Percentiles rank a stretch among this genome's conserved stretches.
Evolutionary conservation across 768 basidiomycete species (phyloP).

Genomic region (Pisolithus tinctorius): DNA sequence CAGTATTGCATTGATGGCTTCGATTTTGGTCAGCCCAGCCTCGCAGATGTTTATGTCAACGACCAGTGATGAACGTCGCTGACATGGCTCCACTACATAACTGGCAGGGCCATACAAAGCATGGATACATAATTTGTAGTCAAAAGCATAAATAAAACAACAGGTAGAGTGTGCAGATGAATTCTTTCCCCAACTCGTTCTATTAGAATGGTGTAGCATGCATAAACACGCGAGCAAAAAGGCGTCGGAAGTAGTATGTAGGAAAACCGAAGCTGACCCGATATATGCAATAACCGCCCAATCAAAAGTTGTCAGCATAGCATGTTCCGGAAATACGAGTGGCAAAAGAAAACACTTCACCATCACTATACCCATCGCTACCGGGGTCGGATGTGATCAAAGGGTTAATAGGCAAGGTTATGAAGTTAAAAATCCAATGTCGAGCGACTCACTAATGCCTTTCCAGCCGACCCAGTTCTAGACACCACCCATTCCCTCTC

Average conservation of each 20-base stretch:
- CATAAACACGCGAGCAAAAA: neutral
- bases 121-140: too few relatives aligned
- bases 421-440: neutral
- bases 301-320: neutral
- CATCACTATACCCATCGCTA: slow-evolving; percentile 93
- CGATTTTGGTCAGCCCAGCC: too few relatives aligned
- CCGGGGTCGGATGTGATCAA: slow-evolving; percentile 44
- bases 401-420: slow-evolving; percentile 6
- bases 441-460: slow-evolving; percentile 44
- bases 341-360: slow-evolving; percentile 30
- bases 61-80: too few relatives aligned
- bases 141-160: too few relatives aligned
- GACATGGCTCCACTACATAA: too few relatives aligned
- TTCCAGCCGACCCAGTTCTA: slow-evolving; percentile 62
- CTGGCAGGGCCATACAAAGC: too few relatives aligned
- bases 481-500: slow-evolving; percentile 72
- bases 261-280: slow-evolving; percentile 36
- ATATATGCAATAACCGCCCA: slow-evolving; percentile 56
- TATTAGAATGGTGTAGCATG: slow-evolving; percentile 8
- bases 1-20: too few relatives aligned
- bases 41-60: too few relatives aligned
- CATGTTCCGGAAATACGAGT: neutral
- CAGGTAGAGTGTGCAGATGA: too few relatives aligned
- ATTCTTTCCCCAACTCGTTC: slow-evolving; percentile 34
- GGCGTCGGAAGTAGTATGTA: neutral